A percentile compares a stretch with the other conserved stretches of the same genome.
phyloP scores from a whole-genome alignment of 176 grass and related monocot genomes.

The Cenchrus fungigraminus region DNA sequence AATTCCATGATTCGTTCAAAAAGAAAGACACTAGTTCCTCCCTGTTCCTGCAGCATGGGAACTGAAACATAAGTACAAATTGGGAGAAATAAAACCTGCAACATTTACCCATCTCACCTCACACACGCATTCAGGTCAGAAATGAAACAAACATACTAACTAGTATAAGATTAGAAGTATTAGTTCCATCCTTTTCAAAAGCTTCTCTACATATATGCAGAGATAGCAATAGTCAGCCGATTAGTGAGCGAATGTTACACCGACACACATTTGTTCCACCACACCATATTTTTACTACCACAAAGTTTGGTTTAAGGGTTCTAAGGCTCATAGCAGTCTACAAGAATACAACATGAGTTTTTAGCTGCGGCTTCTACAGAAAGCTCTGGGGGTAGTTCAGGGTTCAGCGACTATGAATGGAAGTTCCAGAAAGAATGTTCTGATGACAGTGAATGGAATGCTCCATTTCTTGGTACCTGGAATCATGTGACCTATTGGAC shows the following conservation, averaged over 20 bases:
- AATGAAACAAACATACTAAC: background rate
- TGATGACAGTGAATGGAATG: constrained; percentile 20
- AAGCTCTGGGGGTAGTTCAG: constrained; percentile 1
- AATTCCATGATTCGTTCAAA: too few relatives aligned
- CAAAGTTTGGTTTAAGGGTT: constrained; percentile 18
- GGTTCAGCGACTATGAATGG: constrained; percentile 21
- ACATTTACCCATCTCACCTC: background rate
- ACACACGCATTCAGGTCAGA: background rate
- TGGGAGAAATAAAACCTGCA: background rate
- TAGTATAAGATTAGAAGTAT: background rate
- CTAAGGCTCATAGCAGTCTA: constrained; percentile 33
- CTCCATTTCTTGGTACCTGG: constrained; percentile 20
- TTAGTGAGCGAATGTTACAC: constrained; percentile 32
- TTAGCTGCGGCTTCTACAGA: constrained; percentile 36
- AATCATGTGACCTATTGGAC: constrained; percentile 22
- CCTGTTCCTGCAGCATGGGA: too few relatives aligned
- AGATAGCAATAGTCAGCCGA: background rate
- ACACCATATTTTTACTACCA: constrained; percentile 44
- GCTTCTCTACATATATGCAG: background rate
- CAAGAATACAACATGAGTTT: constrained; percentile 38
- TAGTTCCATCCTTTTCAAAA: constrained; percentile 22
- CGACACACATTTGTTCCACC: background rate
- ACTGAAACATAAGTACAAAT: too few relatives aligned
- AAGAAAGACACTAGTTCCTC: too few relatives aligned
- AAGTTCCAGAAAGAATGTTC: constrained; percentile 25